Conservation (phyloP, 306 rosid genomes). For the Cucumis sativus region Cucumber_9930_V3 NC_026656.2:19857001-19857500, state of each 20-base stretch:
- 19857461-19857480: not conserved
- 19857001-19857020: not conserved
- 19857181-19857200: not conserved
- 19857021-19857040: not conserved
- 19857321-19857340: not conserved
- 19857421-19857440: not conserved
- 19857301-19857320: not conserved
- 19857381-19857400: not conserved
- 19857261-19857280: not conserved
- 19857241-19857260: not conserved
- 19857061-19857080: not conserved
- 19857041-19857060: not conserved
- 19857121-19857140: not conserved
- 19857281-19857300: not conserved
- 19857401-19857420: not conserved
- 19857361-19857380: not conserved
- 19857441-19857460: not conserved
- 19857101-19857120: not conserved
- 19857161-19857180: not conserved
- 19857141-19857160: not conserved
- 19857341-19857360: not conserved
- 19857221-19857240: not conserved
- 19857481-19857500: not conserved
- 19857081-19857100: not conserved
- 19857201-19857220: not conserved